These are phyloP conservation scores for Umbelopsis isabellina DNA, from an alignment of 192 early-diverging fungal genomes.

Conservation along the genomic window DNA sequence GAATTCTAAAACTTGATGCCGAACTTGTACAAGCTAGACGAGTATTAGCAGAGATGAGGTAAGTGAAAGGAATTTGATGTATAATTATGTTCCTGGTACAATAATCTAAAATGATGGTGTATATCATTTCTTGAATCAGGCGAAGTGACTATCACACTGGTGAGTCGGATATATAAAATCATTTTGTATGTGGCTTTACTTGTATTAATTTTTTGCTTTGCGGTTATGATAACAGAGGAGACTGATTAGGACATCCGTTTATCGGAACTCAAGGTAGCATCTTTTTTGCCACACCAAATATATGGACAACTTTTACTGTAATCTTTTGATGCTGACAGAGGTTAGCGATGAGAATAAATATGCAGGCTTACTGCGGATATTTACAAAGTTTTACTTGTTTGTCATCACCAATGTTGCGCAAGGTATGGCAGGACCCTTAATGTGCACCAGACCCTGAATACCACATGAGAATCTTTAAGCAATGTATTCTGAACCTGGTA, in stretches of 20 bases:
- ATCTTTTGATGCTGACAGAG: too few relatives aligned
- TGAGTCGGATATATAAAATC: neutral
- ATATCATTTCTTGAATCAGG: conserved; percentile 39
- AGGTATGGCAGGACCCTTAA: conserved; percentile 20
- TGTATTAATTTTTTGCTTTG: neutral
- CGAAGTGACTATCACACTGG: conserved; percentile 73
- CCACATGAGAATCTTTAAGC: neutral
- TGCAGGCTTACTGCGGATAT: too few relatives aligned
- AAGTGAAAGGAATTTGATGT: neutral
- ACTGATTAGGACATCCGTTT: neutral
- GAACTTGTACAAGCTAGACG: conserved; percentile 84
- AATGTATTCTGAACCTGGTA: neutral
- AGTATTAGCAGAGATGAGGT: conserved; percentile 84
- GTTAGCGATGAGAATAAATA: too few relatives aligned
- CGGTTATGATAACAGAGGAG: neutral
- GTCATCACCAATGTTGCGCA: neutral
- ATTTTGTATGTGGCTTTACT: neutral
- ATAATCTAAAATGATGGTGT: neutral
- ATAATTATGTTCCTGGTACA: neutral
- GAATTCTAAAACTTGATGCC: conserved; percentile 94
- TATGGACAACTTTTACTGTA: too few relatives aligned
- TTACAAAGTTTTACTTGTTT: neutral
- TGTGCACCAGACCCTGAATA: neutral
- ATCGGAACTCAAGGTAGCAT: too few relatives aligned
- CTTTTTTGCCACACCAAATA: too few relatives aligned